Evolutionary conservation across 116 monocot species (phyloP), one percentile per base, ranked within the genome.

Genomic region (Posidonia oceanica): DNA sequence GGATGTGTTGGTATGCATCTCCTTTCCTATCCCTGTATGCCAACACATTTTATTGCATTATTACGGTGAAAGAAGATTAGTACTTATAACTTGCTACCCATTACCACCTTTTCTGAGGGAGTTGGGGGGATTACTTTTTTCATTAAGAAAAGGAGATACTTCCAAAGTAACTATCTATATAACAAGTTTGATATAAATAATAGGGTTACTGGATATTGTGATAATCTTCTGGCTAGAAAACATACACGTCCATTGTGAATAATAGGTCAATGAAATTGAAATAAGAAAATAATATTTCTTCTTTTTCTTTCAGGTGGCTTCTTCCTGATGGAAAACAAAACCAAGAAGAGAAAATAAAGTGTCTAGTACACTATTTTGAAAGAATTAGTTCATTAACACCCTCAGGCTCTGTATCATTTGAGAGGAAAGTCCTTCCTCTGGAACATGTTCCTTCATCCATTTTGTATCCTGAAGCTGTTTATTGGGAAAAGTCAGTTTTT

Each of bases 341-440:
- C 69, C 97, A 97, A 78, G 85, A 91, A 79, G 78, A 88, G 63
- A 97, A 97, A 74, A 65, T 97, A 58, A 85, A 74, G 71, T 97
- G 92, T 66, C 83, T 97, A 11, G 70, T 89, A 80, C 88, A 91
- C 72, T 97, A 91, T 73, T 91, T 91, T 72, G 82, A 91, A 76
- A 87, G 92, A 72, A 74, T 89, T 74, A 83, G 78, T 53, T 64
- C 69, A 41, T 59, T 68, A 61, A 79, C 76, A 59, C 92, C 97
- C 38, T 78, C 69, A 20, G 88, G 83, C 54, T 68, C 68, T 76
- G 83, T 91, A 62, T 89, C 97, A 51, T 89, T 85, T 80, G 86
- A 91, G 69, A 74, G 91, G 39, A 97, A 97, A 68, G 83, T 89
- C 79, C 83, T 89, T 83, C 71, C 85, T n/a, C 69, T 72, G 14